Evolutionary conservation across 2,329 filamentous ascomycete species (phyloP).

Genomic region (Paracorniculantispora psalliotae): DNA sequence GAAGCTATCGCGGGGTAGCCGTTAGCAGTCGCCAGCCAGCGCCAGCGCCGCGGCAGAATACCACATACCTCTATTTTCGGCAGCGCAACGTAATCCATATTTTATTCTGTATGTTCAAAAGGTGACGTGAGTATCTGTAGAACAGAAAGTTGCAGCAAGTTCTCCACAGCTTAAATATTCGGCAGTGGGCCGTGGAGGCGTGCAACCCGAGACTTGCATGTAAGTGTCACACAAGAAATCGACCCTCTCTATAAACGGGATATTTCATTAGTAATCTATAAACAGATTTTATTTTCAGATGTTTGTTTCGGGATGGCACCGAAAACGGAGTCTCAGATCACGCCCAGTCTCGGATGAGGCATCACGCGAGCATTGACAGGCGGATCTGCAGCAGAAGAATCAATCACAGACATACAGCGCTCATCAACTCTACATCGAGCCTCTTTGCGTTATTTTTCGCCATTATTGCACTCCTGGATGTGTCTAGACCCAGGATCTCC

Average conservation of each 20-base stretch:
- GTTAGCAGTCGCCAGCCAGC: neutral
- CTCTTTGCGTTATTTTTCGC: neutral
- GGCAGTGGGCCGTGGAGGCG: neutral
- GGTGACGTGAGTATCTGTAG: neutral
- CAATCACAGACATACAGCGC: neutral
- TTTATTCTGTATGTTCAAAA: neutral
- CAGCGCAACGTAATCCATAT: constrained; percentile 43
- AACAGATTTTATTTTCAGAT: too few relatives aligned
- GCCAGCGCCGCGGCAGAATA: neutral
- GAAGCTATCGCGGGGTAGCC: constrained; percentile 47
- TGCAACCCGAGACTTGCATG: neutral
- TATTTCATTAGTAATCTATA: too few relatives aligned
- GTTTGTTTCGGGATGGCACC: too few relatives aligned
- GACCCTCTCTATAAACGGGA: neutral
- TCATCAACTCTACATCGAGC: too few relatives aligned
- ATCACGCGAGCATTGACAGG: neutral
- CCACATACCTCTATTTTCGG: constrained; percentile 50
- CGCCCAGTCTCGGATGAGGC: too few relatives aligned
- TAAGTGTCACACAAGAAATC: neutral
- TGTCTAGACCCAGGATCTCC: neutral
- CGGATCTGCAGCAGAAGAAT: neutral
- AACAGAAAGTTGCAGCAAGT: neutral
- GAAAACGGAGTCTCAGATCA: too few relatives aligned
- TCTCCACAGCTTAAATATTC: neutral
- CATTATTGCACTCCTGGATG: neutral